phyloP scores from a whole-genome alignment of 345 rosid genomes.

The Carallia brachiata region DNA sequence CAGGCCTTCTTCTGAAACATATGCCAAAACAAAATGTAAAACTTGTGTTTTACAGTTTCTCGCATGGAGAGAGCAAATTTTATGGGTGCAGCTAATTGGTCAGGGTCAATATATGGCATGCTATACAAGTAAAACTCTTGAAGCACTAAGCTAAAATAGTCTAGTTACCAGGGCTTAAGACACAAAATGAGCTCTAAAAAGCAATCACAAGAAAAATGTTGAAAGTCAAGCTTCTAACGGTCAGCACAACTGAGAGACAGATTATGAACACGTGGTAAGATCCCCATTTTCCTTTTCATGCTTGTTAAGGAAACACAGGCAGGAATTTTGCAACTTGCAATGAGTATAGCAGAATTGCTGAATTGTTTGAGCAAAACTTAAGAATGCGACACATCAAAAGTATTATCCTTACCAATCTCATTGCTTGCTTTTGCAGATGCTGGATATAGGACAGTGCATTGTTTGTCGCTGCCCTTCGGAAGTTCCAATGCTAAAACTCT shows the following conservation, averaged over 20 bases:
- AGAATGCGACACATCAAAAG: neutral
- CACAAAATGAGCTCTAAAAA: neutral
- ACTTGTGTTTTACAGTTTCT: conserved; percentile 2
- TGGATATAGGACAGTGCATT: conserved; percentile 82
- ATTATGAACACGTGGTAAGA: no score
- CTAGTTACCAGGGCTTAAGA: no score
- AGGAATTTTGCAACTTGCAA: no score
- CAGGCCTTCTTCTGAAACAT: conserved; percentile 73
- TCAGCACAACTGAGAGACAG: neutral
- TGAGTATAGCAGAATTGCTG: no score
- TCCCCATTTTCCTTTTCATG: no score
- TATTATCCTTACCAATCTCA: conserved; percentile 63
- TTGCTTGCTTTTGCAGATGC: conserved; percentile 86
- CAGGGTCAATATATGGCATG: neutral
- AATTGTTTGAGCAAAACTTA: no score
- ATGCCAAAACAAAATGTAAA: conserved; percentile 17
- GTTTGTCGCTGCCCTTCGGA: conserved; percentile 54
- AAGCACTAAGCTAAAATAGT: neutral
- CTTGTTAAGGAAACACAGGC: no score
- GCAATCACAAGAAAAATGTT: neutral
- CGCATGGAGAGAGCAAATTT: conserved; percentile 13
- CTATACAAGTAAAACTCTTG: neutral
- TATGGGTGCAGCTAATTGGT: neutral
- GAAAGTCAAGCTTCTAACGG: neutral
- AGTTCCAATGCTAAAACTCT: conserved; percentile 89